Conservation (phyloP, 768 basidiomycete species). For the Mycena capillaripes region DNA sequence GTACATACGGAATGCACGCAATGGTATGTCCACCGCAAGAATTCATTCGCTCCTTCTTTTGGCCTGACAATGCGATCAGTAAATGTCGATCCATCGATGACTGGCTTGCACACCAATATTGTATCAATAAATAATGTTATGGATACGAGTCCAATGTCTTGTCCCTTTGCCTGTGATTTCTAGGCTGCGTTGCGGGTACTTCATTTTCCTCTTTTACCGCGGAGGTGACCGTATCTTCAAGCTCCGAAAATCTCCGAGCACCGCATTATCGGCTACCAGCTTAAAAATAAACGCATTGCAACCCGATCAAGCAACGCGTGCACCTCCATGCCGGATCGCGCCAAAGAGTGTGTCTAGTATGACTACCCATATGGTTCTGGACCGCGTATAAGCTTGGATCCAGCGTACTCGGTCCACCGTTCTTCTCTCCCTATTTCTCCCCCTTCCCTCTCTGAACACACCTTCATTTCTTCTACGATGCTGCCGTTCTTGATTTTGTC, state of each 20-base stretch:
- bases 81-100: background rate
- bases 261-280: background rate
- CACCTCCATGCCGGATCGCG: background rate
- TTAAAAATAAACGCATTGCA: background rate
- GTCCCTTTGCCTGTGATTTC: too few species aligned
- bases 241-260: background rate
- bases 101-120: background rate
- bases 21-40: background rate
- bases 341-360: background rate
- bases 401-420: background rate
- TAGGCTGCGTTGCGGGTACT: too few species aligned
- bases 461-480: constrained; percentile 7
- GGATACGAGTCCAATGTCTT: background rate
- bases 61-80: background rate
- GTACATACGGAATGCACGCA: background rate
- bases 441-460: background rate
- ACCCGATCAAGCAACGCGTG: background rate
- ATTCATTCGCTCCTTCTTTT: background rate
- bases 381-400: background rate
- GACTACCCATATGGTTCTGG: background rate
- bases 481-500: constrained; percentile 14
- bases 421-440: background rate
- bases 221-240: too few species aligned
- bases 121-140: background rate
- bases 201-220: too few species aligned